phyloP scores from a whole-genome alignment of 2,329 filamentous ascomycete genomes.

The Iodosphaeria phyllophila region DNA sequence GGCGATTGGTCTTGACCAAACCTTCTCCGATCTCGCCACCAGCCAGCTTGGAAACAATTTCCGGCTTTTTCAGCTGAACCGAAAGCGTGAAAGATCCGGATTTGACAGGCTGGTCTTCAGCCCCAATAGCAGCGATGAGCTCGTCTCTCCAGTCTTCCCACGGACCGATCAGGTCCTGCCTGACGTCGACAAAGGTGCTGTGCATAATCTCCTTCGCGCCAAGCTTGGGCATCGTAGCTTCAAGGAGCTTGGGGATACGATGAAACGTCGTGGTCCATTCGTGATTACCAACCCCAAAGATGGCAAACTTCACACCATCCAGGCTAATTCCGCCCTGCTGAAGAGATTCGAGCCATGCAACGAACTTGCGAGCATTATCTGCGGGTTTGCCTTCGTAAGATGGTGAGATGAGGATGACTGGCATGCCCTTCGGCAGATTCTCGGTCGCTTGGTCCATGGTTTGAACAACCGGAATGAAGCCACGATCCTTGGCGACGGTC shows the following conservation, averaged over 20 bases:
- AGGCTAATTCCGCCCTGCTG: slow-evolving; percentile 16
- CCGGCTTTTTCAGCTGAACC: no score
- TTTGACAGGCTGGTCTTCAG: no score
- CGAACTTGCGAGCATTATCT: slow-evolving; percentile 36
- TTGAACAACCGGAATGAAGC: slow-evolving; percentile 22
- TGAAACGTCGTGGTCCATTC: slow-evolving; percentile 35
- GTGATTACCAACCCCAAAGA: slow-evolving; percentile 33
- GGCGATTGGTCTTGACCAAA: no score
- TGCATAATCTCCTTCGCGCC: slow-evolving; percentile 16
- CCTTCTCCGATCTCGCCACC: no score
- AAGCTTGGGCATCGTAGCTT: slow-evolving; percentile 27
- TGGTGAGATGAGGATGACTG: slow-evolving; percentile 32
- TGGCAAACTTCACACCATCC: slow-evolving; percentile 28
- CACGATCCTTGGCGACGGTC: slow-evolving; percentile 24
- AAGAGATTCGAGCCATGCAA: slow-evolving; percentile 30
- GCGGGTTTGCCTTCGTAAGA: slow-evolving; percentile 38
- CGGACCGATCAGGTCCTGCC: no score
- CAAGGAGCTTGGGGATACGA: slow-evolving; percentile 36
- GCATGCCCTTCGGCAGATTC: slow-evolving; percentile 25
- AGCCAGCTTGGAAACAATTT: no score
- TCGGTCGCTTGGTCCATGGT: slow-evolving; percentile 30
- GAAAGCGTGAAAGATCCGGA: no score
- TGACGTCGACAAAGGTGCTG: slow-evolving; percentile 25
- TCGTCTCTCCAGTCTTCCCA: no score
- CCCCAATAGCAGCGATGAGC: no score